These are phyloP conservation scores for Tulasnella sp. DNA, from an alignment of 768 basidiomycete species.

Conservation along the genomic window DNA sequence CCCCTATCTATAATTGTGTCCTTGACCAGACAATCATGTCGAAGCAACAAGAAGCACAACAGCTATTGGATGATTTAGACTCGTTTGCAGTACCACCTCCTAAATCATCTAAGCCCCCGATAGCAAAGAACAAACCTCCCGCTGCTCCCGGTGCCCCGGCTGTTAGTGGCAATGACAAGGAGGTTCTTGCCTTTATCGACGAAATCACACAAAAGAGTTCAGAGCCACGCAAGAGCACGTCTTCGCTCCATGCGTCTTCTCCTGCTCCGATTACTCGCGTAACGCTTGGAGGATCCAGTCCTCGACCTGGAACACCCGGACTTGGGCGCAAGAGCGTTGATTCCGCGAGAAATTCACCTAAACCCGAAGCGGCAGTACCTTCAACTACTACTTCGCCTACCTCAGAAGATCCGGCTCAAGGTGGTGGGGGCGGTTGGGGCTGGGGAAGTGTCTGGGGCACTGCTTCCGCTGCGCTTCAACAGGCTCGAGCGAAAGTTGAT, in stretches of 20 bases:
- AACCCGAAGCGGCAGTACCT: conserved; percentile 16
- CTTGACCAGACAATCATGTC: conserved; percentile 8
- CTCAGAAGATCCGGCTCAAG: conserved; percentile 20
- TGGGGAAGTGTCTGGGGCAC: conserved; percentile 61
- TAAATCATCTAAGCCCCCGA: conserved; percentile 20
- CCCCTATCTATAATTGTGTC: too few relatives aligned
- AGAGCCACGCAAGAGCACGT: conserved; percentile 54
- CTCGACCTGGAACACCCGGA: conserved; percentile 5
- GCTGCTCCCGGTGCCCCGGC: conserved; percentile 20
- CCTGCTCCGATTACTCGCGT: conserved; percentile 27
- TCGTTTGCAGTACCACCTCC: conserved; percentile 35
- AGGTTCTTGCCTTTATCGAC: conserved; percentile 86
- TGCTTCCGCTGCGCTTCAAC: conserved; percentile 74
- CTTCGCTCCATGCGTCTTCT: conserved; percentile 40
- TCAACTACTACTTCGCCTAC: conserved; percentile 20
- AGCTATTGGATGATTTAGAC: conserved; percentile 90
- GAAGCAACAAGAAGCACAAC: conserved; percentile 57
- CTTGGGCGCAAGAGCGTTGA: not conserved
- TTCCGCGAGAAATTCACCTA: conserved; percentile 6
- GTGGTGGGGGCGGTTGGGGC: conserved; percentile 60
- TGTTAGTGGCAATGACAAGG: conserved; percentile 35
- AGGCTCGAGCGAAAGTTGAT: conserved; percentile 78
- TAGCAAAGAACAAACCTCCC: conserved; percentile 20
- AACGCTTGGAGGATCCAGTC: conserved; percentile 49
- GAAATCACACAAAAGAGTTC: conserved; percentile 88